A percentile compares a stretch with the other conserved stretches of the same genome.
Conservation (phyloP, 2,329 filamentous ascomycete genomes). For the Westerdykella ornata region DNA sequence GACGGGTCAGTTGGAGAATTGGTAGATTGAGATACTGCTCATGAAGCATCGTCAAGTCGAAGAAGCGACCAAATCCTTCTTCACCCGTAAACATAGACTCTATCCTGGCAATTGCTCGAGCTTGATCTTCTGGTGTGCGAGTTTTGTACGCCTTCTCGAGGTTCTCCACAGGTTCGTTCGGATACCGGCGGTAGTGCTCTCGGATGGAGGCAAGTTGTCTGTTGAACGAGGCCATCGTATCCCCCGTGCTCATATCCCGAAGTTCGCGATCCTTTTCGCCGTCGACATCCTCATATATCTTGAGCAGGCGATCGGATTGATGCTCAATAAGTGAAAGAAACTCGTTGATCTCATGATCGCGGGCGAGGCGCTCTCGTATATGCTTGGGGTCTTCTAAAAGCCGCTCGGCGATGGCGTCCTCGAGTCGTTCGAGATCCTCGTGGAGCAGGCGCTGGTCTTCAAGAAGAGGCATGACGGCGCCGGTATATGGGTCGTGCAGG, state of each 20-base stretch:
- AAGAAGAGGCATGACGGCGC: conserved; percentile 57
- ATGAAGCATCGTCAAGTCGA: conserved; percentile 78
- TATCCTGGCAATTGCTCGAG: conserved; percentile 59
- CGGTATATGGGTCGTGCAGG: not conserved
- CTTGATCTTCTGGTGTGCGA: conserved; percentile 56
- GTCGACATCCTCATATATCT: conserved; percentile 76
- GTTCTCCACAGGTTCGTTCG: conserved; percentile 91
- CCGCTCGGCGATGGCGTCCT: conserved; percentile 87
- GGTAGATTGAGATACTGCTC: conserved; percentile 87
- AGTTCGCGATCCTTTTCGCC: conserved; percentile 70
- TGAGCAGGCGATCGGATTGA: conserved; percentile 72
- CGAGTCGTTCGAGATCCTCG: conserved; percentile 92
- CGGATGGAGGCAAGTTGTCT: conserved; percentile 74
- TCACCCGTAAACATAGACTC: conserved; percentile 94
- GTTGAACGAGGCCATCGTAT: conserved; percentile 88
- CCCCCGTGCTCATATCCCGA: conserved; percentile 73
- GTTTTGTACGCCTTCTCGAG: conserved; percentile 86
- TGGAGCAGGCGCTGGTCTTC: conserved; percentile 93
- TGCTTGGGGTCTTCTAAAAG: conserved; percentile 82
- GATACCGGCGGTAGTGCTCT: conserved; percentile 82
- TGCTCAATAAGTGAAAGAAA: conserved; percentile 82
- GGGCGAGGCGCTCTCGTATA: conserved; percentile 78
- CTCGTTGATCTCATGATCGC: conserved; percentile 85
- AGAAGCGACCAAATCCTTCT: conserved; percentile 85
- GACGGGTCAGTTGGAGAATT: conserved; percentile 58